These are phyloP conservation scores for Boletus barrowsii DNA, from an alignment of 768 basidiomycete genomes.

Conservation along the genomic window DNA sequence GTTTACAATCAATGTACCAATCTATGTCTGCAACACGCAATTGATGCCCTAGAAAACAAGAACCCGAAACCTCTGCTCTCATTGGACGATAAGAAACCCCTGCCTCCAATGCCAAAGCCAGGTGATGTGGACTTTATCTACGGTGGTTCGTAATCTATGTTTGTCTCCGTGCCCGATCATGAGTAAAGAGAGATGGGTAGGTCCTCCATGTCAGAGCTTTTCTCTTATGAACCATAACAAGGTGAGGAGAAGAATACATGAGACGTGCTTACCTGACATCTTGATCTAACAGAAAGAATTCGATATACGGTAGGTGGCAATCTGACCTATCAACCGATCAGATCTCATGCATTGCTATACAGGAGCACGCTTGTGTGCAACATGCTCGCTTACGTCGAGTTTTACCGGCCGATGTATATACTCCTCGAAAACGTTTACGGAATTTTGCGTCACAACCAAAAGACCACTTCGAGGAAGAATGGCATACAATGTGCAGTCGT, in stretches of 20 bases:
- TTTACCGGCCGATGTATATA: constrained; percentile 59
- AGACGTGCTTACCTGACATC: constrained; percentile 1
- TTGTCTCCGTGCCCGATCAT: neutral
- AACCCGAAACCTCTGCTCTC: constrained; percentile 39
- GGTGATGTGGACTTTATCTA: constrained; percentile 69
- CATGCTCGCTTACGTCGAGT: constrained; percentile 69
- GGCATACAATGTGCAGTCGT: constrained; percentile 54
- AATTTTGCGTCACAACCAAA: constrained; percentile 49
- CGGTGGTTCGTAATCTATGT: constrained; percentile 48
- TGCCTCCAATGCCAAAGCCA: constrained; percentile 50
- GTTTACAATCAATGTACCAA: constrained; percentile 70
- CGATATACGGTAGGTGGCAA: constrained; percentile 49
- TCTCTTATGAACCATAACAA: constrained; percentile 60
- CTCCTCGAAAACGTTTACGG: constrained; percentile 75
- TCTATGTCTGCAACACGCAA: constrained; percentile 54
- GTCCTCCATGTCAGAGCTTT: constrained; percentile 77
- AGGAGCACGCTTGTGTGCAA: constrained; percentile 65
- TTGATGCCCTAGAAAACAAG: constrained; percentile 44
- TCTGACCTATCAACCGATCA: neutral
- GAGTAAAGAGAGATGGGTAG: constrained; percentile 32
- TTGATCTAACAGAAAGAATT: constrained; percentile 43
- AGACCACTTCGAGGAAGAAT: constrained; percentile 36
- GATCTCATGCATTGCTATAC: neutral
- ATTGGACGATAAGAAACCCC: constrained; percentile 37
- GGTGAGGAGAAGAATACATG: constrained; percentile 33